Conservation (phyloP, 768 basidiomycete species). For the Erythrobasidium yunnanense region DNA sequence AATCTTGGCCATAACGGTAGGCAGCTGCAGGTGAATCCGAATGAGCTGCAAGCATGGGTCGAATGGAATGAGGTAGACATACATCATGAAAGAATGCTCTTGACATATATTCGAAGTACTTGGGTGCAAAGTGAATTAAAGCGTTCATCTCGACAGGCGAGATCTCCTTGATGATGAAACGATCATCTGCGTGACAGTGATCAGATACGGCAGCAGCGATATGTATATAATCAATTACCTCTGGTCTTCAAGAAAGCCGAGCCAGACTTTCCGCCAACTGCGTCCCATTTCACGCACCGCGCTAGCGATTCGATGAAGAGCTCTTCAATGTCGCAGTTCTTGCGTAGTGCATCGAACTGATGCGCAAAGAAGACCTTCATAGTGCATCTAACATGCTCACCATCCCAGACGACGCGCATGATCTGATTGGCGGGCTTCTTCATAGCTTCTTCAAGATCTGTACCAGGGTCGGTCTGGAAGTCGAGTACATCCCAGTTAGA, state of each 20-base stretch:
- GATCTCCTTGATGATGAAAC: conserved; percentile 95
- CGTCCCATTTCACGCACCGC: conserved; percentile 90
- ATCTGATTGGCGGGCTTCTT: conserved; percentile 21
- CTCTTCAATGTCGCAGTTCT: conserved; percentile 85
- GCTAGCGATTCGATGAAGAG: conserved; percentile 89
- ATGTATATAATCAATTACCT: conserved; percentile 48
- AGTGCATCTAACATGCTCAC: conserved; percentile 50
- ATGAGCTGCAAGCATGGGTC: conserved; percentile 16
- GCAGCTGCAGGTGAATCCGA: conserved; percentile 52
- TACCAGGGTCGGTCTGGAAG: conserved; percentile 41
- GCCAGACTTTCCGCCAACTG: conserved; percentile 88
- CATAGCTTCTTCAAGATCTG: conserved; percentile 37
- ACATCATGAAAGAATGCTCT: conserved; percentile 80
- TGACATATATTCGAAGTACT: conserved; percentile 96
- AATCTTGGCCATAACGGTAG: conserved; percentile 87
- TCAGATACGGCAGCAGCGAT: not conserved
- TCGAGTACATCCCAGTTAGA: conserved; percentile 91
- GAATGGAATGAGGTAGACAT: conserved; percentile 37
- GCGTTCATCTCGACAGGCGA: conserved; percentile 82
- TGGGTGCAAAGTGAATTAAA: conserved; percentile 91
- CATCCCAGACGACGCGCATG: conserved; percentile 21
- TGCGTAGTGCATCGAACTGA: conserved; percentile 84
- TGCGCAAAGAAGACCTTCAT: conserved; percentile 92
- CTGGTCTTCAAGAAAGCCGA: conserved; percentile 91
- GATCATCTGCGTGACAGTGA: conserved; percentile 57